Conservation (phyloP, 441 rosid genomes). For the Pelargonium myrrhifolium region DNA sequence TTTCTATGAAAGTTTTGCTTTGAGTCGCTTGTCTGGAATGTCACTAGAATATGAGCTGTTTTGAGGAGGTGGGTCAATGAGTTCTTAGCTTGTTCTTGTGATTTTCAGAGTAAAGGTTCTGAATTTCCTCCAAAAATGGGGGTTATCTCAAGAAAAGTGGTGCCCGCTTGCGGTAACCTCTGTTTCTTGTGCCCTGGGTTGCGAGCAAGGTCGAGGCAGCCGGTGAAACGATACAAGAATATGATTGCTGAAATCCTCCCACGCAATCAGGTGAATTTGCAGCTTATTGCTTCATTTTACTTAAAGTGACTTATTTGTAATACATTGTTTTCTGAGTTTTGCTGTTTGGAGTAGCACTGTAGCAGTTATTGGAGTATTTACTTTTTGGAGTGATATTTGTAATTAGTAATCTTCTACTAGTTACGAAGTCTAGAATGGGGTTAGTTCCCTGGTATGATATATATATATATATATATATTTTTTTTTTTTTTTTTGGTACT, state of each 20-base stretch:
- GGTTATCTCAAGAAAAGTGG: slow-evolving; percentile 85
- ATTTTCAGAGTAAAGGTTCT: neutral
- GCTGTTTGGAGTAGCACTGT: neutral
- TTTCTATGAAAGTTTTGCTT: no score
- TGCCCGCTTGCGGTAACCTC: slow-evolving; percentile 89
- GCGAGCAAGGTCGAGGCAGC: slow-evolving; percentile 92
- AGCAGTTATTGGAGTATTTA: neutral
- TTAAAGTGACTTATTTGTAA: neutral
- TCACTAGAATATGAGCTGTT: neutral
- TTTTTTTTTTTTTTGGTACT: no score
- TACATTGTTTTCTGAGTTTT: neutral
- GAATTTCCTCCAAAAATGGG: slow-evolving; percentile 41
- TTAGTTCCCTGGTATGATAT: neutral
- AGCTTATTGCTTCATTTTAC: slow-evolving; percentile 2
- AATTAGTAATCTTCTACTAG: no score
- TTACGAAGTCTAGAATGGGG: neutral
- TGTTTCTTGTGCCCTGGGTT: slow-evolving; percentile 87
- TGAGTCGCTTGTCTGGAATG: no score
- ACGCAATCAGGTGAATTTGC: slow-evolving; percentile 56
- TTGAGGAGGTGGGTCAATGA: slow-evolving; percentile 2
- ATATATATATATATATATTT: no score
- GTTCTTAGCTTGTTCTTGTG: neutral
- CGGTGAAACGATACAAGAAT: slow-evolving; percentile 89
- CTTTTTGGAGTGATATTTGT: neutral
- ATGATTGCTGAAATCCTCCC: slow-evolving; percentile 81